Percentiles rank a stretch among this genome's conserved stretches.
Evolutionary conservation across 257 asterid genomes (phyloP).

Genomic region (Avicennia marina): DNA sequence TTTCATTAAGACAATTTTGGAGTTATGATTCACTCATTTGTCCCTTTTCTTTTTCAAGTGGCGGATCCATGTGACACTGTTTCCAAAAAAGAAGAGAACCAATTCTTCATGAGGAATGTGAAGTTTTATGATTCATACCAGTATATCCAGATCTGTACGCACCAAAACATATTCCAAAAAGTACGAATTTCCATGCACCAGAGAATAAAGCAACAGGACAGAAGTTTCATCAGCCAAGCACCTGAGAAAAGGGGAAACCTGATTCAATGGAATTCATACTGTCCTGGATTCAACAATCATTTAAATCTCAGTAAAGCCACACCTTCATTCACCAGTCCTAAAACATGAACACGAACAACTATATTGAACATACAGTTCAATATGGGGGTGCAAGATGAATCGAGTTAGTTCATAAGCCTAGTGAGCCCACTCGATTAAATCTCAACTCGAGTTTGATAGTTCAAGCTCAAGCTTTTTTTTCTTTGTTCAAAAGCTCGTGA

Average conservation of each 20-base stretch:
- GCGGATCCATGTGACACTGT: background rate
- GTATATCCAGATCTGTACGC: conserved; percentile 90
- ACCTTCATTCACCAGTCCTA: too few relatives aligned
- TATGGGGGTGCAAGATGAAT: too few relatives aligned
- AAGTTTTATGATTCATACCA: conserved; percentile 54
- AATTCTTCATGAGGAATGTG: conserved; percentile 1
- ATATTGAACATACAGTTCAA: too few relatives aligned
- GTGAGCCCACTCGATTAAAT: too few relatives aligned
- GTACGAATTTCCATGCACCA: conserved; percentile 86
- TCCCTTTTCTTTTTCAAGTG: background rate
- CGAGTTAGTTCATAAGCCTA: too few relatives aligned
- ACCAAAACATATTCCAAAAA: conserved; percentile 94
- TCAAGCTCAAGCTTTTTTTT: too few relatives aligned
- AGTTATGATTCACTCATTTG: background rate
- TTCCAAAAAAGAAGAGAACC: conserved; percentile 11
- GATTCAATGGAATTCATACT: too few relatives aligned
- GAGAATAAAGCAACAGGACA: conserved; percentile 82
- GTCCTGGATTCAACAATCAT: too few relatives aligned
- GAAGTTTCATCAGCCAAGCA: conserved; percentile 82
- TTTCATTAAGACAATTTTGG: background rate
- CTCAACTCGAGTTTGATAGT: too few relatives aligned
- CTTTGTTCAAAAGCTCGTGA: too few relatives aligned
- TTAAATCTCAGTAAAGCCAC: too few relatives aligned
- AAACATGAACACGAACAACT: too few relatives aligned
- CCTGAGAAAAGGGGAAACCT: conserved; percentile 40